phyloP scores from a whole-genome alignment of 306 rosid genomes.

The Trifolium fragiferum region DNA sequence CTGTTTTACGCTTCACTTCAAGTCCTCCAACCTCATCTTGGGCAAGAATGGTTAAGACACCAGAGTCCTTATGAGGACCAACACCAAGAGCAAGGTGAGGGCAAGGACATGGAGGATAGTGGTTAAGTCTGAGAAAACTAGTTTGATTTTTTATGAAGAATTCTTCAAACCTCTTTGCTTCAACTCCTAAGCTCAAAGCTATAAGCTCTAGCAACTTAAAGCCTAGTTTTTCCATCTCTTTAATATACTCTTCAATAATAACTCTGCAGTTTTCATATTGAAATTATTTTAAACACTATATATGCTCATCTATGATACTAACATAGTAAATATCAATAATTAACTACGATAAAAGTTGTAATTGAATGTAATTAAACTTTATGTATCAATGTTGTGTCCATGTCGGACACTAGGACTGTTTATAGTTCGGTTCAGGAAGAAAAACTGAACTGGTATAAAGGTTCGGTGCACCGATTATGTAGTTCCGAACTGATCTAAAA shows the following conservation, averaged over 20 bases:
- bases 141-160: slow-evolving; percentile 57
- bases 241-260: slow-evolving; percentile 50
- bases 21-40: slow-evolving; percentile 75
- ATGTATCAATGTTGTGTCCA: too few species aligned
- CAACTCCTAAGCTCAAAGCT: slow-evolving; percentile 64
- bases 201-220: slow-evolving; percentile 58
- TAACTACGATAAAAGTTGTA: too few species aligned
- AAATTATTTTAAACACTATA: too few species aligned
- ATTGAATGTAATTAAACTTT: too few species aligned
- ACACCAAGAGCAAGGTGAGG: slow-evolving; percentile 68
- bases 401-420: too few species aligned
- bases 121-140: slow-evolving; percentile 50
- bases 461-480: too few species aligned
- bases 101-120: slow-evolving; percentile 71
- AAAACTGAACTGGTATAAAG: too few species aligned
- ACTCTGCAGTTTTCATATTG: slow-evolving; percentile 36
- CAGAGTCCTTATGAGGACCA: slow-evolving; percentile 65
- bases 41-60: slow-evolving; percentile 62
- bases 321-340: too few species aligned
- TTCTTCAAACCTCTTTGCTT: slow-evolving; percentile 48
- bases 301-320: too few species aligned
- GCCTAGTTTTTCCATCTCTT: slow-evolving; percentile 55
- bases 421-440: too few species aligned
- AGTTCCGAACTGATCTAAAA: too few species aligned
- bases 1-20: slow-evolving; percentile 59